Base-by-base conservation (phyloP, 1,139 yeast genomes). In the Suhomyces anneliseae region DNA sequence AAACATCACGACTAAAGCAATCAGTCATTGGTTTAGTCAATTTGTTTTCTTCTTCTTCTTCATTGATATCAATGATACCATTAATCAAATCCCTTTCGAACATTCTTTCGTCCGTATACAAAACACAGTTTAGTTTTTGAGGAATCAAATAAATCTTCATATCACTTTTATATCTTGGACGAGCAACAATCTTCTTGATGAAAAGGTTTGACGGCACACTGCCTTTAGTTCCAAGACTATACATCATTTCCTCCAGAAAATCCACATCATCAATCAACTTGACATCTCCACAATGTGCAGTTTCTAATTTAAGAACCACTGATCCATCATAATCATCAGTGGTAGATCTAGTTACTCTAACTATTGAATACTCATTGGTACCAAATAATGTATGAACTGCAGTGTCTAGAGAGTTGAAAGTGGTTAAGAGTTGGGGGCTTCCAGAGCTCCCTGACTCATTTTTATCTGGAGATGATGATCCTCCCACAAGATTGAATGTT, bases 341-440 rank as follows among this genome's bases (percentile, higher is more conserved):
- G 7, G 83, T 79, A 1, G 83, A 79, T 48, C 84, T 64, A 1
- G 85, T 79, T 6, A 80, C 77, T 46, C 85, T 63, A 7, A 80
- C 67, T 27, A 80, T 56, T 0, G 82, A 69, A 56, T 69, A 80
- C 12, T 73, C 70, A 7, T 61, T 60, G 8, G 69, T 44, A 1
- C 72, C 72, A 56, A 79, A 80, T 8, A 78, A 56, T 5, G 68
- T 58, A 38, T 63, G 64, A 1, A 79, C 68, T 0, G 84, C 83
- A 0, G 78, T 74, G 50, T 75, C 73, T 33, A 80, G 69, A 4
- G 75, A 64, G 44, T 70, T 69, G 58, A 75, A 80, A 4, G 78
- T 71, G 0, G 80, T 46, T 31, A 47, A 34, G 9, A 38, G 72
- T 7, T 33, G 24, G 11, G 37, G 19, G 19, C 34, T 26, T 4